Evolutionary conservation across 495 filamentous ascomycete genomes (phyloP).

Genomic region (Penicillium riverlandense): DNA sequence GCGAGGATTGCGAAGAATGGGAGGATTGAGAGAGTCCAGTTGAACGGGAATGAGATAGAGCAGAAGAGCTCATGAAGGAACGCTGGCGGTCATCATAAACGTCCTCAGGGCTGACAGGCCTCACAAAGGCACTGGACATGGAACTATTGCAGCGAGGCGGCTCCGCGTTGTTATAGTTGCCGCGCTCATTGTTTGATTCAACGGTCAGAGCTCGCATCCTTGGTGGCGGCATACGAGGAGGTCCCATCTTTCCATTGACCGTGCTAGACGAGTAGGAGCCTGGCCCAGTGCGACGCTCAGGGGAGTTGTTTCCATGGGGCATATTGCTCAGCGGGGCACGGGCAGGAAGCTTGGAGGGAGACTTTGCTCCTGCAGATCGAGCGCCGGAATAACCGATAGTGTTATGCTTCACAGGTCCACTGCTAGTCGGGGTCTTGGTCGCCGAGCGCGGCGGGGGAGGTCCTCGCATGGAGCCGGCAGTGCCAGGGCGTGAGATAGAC

Average conservation of each 20-base stretch:
- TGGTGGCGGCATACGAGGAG: constrained; percentile 68
- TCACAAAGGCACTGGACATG: constrained; percentile 57
- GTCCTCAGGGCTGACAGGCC: constrained; percentile 76
- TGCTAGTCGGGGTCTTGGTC: constrained; percentile 63
- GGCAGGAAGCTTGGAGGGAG: constrained; percentile 75
- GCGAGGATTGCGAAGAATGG: constrained; percentile 29
- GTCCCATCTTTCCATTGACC: constrained; percentile 51
- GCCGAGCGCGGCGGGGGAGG: constrained; percentile 48
- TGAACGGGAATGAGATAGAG: constrained; percentile 33
- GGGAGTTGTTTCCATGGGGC: constrained; percentile 74
- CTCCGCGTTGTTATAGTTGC: constrained; percentile 48
- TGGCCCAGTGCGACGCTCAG: constrained; percentile 57
- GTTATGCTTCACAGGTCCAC: constrained; percentile 45
- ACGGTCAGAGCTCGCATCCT: constrained; percentile 80
- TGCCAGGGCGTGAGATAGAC: constrained; percentile 34
- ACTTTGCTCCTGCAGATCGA: constrained; percentile 35
- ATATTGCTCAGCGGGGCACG: constrained; percentile 74
- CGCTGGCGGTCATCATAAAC: constrained; percentile 68
- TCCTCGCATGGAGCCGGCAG: constrained; percentile 41
- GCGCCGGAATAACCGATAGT: constrained; percentile 42
- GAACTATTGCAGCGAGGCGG: constrained; percentile 61
- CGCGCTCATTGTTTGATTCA: constrained; percentile 57
- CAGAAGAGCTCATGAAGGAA: constrained; percentile 42
- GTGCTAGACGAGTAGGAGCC: constrained; percentile 45
- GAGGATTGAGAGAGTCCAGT: constrained; percentile 34